Evolutionary conservation across 345 rosid species (phyloP).

Genomic region (Geranium brycei): DNA sequence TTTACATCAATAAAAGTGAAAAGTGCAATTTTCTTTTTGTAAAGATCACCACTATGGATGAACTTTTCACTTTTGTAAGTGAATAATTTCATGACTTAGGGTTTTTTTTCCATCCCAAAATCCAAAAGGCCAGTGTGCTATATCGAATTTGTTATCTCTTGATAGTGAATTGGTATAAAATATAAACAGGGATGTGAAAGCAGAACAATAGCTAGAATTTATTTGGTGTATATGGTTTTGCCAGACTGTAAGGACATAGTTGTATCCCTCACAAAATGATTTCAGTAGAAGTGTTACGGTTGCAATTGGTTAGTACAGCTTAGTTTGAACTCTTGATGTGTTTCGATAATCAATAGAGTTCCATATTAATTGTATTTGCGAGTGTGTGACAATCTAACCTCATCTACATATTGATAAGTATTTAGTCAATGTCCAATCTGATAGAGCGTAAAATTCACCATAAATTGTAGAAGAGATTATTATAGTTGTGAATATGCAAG

Average conservation of each 20-base stretch:
- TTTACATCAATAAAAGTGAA: conserved; percentile 13
- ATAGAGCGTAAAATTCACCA: no score
- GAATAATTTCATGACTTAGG: not conserved
- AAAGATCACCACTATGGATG: conserved; percentile 1
- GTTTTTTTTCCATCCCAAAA: not conserved
- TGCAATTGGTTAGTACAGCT: not conserved
- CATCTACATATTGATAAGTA: no score
- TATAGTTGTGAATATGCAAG: not conserved
- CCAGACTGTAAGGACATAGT: not conserved
- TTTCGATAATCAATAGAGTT: no score
- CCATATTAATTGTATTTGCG: not conserved
- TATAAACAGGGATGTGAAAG: not conserved
- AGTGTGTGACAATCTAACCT: no score
- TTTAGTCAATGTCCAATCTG: no score
- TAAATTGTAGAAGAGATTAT: no score
- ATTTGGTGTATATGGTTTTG: not conserved
- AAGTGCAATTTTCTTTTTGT: conserved; percentile 13
- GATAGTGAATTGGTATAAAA: not conserved
- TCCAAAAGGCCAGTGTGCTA: not conserved
- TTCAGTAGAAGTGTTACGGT: not conserved
- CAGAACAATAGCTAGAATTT: not conserved
- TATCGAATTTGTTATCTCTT: not conserved
- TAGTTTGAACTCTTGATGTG: not conserved
- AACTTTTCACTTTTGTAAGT: not conserved
- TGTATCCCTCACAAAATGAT: not conserved